A percentile compares a stretch with the other conserved stretches of the same genome.
Evolutionary conservation across 164 flowering plant species (phyloP).

Genomic region (Nelumbo lutea): DNA sequence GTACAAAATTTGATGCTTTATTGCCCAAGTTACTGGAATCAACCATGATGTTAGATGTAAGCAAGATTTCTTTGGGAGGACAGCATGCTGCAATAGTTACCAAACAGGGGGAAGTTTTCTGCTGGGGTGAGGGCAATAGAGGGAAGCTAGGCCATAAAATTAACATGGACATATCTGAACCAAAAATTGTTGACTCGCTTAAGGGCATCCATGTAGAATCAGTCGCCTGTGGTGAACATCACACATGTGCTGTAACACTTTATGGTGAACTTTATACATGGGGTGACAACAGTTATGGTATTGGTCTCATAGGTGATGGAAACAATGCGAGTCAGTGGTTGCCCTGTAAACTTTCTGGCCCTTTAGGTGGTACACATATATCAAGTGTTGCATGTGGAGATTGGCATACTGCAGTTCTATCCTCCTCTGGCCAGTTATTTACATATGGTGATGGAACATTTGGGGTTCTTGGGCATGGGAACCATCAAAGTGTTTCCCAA

Average conservation of each 20-base stretch:
- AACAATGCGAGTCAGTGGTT: slow-evolving; percentile 36
- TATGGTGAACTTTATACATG: slow-evolving; percentile 63
- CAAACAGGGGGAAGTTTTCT: slow-evolving; percentile 58
- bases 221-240: slow-evolving; percentile 58
- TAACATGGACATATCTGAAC: slow-evolving; percentile 38
- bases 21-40: slow-evolving; percentile 58
- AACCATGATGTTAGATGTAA: slow-evolving; percentile 40
- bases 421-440: slow-evolving; percentile 53
- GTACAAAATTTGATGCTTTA: slow-evolving; percentile 33
- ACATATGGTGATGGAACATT: slow-evolving; percentile 77
- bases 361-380: slow-evolving; percentile 37
- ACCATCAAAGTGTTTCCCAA: slow-evolving; percentile 30
- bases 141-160: slow-evolving; percentile 63
- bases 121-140: slow-evolving; percentile 62
- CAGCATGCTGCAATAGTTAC: slow-evolving; percentile 68
- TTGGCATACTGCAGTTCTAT: slow-evolving; percentile 64
- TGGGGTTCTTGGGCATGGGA: slow-evolving; percentile 80
- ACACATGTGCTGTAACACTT: slow-evolving; percentile 53
- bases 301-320: slow-evolving; percentile 19
- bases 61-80: slow-evolving; percentile 43
- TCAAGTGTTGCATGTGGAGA: slow-evolving; percentile 58
- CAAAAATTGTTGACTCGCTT: slow-evolving; percentile 54
- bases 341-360: slow-evolving; percentile 40
- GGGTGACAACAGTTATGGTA: slow-evolving; percentile 41
- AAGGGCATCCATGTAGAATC: slow-evolving; percentile 29